Conservation (phyloP, 108 stramenopile genomes). For the Pseudonitzschia multistriata region DNA sequence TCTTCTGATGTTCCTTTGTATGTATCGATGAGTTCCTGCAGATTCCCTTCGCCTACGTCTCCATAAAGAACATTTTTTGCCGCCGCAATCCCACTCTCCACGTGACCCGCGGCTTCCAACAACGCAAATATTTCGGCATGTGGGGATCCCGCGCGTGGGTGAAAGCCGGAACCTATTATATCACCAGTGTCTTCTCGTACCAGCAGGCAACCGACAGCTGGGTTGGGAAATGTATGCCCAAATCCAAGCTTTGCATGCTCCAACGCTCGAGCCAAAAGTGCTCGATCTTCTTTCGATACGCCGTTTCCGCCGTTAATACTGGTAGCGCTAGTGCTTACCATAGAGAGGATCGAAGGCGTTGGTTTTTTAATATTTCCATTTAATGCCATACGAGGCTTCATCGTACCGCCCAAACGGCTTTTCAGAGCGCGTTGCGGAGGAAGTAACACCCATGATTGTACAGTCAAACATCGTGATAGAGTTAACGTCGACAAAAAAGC, state of each 20-base stretch:
- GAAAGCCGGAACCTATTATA: constrained; percentile 82
- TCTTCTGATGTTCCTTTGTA: constrained; percentile 31
- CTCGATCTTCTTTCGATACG: constrained; percentile 22
- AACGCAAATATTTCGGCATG: constrained; percentile 91
- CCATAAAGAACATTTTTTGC: constrained; percentile 47
- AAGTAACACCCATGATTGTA: constrained; percentile 5
- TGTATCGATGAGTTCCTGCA: constrained; percentile 33
- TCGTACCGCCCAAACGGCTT: not conserved
- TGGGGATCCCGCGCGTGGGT: constrained; percentile 81
- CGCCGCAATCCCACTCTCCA: constrained; percentile 58
- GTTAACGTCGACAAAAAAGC: not conserved
- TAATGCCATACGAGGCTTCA: not conserved
- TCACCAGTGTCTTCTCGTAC: constrained; percentile 46
- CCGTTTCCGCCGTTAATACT: constrained; percentile 1
- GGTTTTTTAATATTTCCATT: not conserved
- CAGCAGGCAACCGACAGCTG: constrained; percentile 87
- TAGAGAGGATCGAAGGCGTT: not conserved
- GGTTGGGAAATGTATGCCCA: constrained; percentile 86
- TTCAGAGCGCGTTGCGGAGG: not conserved
- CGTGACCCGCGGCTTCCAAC: constrained; percentile 66
- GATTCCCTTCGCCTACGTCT: constrained; percentile 1
- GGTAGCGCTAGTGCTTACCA: not conserved
- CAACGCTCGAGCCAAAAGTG: constrained; percentile 48
- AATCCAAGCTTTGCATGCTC: constrained; percentile 49
- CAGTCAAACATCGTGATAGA: constrained; percentile 1